Evolutionary conservation across 1,284 basidiomycete species (phyloP).

Genomic region (Exobasidium cylindrosporum): DNA sequence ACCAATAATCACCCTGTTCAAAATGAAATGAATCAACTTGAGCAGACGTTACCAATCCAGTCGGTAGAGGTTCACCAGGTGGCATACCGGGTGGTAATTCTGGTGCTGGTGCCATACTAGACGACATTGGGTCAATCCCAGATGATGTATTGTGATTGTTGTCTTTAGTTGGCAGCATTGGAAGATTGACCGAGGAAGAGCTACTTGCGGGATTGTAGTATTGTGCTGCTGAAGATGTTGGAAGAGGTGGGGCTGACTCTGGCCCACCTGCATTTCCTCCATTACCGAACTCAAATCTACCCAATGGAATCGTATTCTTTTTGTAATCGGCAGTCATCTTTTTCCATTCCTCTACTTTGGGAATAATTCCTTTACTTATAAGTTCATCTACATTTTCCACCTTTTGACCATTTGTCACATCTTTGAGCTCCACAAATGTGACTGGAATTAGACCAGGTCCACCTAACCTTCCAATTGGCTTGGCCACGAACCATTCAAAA

Average conservation of each 20-base stretch:
- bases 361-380: conserved; percentile 79
- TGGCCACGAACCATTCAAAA: conserved; percentile 63
- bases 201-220: neutral
- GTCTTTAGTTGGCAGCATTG: conserved; percentile 32
- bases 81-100: conserved; percentile 43
- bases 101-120: neutral
- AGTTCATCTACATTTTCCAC: conserved; percentile 69
- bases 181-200: conserved; percentile 12
- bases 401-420: conserved; percentile 70
- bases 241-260: conserved; percentile 4
- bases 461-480: conserved; percentile 89
- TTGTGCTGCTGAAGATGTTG: conserved; percentile 57
- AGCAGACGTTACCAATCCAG: conserved; percentile 79
- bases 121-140: neutral
- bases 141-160: neutral
- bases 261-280: neutral
- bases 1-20: conserved; percentile 96
- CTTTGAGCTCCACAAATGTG: conserved; percentile 90
- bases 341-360: conserved; percentile 97
- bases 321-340: conserved; percentile 91
- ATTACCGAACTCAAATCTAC: conserved; percentile 68
- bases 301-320: conserved; percentile 89
- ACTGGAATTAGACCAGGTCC: conserved; percentile 95
- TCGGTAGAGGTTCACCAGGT: conserved; percentile 36
- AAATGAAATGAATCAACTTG: conserved; percentile 92